phyloP scores from a whole-genome alignment of 2,329 filamentous ascomycete species.

The Acephala macrosclerotiorum region DNA sequence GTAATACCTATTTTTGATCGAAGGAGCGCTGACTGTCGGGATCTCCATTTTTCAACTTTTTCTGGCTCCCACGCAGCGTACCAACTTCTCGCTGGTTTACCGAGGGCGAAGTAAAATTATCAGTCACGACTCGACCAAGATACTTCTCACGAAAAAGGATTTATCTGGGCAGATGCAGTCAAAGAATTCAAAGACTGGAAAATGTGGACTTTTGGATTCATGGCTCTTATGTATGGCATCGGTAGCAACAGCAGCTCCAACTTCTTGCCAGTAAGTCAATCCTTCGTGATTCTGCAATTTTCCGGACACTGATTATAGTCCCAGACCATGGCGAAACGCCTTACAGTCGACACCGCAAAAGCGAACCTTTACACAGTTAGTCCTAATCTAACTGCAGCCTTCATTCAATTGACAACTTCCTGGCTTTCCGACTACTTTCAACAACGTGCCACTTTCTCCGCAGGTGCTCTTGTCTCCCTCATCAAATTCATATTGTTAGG shows the following conservation, averaged over 20 bases:
- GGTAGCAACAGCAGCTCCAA: conserved; percentile 5
- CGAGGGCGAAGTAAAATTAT: background rate
- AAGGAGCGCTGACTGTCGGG: background rate
- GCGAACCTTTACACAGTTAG: background rate
- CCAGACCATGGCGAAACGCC: background rate
- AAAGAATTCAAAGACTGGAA: background rate
- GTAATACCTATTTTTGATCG: background rate
- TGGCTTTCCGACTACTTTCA: background rate
- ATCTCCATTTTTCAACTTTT: conserved; percentile 1
- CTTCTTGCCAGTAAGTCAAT: background rate
- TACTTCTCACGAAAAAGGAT: background rate
- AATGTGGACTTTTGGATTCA: background rate
- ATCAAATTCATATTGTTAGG: background rate
- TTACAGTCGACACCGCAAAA: background rate
- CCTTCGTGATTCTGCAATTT: background rate
- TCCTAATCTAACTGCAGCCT: background rate
- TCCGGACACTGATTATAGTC: background rate
- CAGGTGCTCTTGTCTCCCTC: background rate
- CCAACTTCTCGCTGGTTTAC: background rate
- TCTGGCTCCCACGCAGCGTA: background rate
- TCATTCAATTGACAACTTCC: background rate
- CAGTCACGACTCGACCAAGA: background rate
- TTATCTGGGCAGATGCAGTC: background rate
- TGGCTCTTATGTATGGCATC: background rate
- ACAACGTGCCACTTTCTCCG: background rate